phyloP scores from a whole-genome alignment of 208 protist species.

The Trypanosoma avium region DNA sequence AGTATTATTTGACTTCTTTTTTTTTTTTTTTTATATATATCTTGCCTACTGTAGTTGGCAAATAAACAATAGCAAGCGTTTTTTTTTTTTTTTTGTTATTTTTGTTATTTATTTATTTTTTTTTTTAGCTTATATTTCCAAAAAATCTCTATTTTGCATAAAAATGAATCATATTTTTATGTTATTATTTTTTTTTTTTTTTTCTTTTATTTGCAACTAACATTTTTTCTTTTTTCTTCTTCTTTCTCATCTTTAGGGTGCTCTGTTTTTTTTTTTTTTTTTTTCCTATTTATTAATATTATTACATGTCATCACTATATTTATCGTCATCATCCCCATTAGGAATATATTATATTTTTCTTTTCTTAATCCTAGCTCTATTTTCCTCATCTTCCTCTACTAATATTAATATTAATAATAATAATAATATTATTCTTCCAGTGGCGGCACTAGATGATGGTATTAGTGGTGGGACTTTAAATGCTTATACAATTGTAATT shows the following conservation, averaged over 20 bases:
- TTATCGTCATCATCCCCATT: too few species aligned
- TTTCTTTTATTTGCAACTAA: slow-evolving; percentile 14
- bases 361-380: not conserved
- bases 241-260: slow-evolving; percentile 1
- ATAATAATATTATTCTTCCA: too few species aligned
- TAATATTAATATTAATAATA: too few species aligned
- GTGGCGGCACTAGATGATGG: not conserved
- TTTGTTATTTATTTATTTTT: not conserved
- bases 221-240: slow-evolving; percentile 22
- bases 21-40: too few species aligned
- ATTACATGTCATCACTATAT: too few species aligned
- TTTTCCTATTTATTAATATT: slow-evolving; percentile 1
- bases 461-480: too few species aligned
- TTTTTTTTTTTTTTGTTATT: not conserved
- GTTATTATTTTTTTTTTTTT: slow-evolving; percentile 1
- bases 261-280: slow-evolving; percentile 5
- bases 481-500: too few species aligned
- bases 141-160: too few species aligned
- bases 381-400: not conserved
- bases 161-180: too few species aligned
- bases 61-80: not conserved
- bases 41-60: too few species aligned
- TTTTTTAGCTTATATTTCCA: too few species aligned
- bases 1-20: too few species aligned
- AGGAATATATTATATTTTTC: not conserved